Base-by-base conservation (phyloP, 164 flowering plant genomes). In the Aristolochia fimbriata region DNA sequence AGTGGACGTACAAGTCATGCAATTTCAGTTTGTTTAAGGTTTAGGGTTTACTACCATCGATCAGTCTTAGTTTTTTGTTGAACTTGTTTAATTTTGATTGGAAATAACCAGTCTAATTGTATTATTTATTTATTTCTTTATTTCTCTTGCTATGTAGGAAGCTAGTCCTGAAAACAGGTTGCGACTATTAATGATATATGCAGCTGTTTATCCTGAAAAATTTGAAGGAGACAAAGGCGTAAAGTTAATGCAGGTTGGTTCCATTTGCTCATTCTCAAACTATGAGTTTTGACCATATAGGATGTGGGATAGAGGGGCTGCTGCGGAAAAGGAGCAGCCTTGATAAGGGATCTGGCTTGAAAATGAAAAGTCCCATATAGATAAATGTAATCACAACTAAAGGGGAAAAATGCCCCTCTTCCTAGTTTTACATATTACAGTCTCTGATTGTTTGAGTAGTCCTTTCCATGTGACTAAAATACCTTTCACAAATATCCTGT, bases 191-290 rank as follows among this genome's bases (percentile, higher is more conserved):
- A 87, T 94, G 96, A 88, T 94, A 65, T 87, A 87, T 77, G 89
- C 96, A 67, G 72, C 83, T 47, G 71, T 84, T 59, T 69, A 84
- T 74, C 99, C 99, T 47, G 97, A 94, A 58, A 94, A 94, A 72
- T 88, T 94, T 80, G 99, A 88, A 71, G 90, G 90, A 61, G 99
- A 91, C 73, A 94, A 94, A 70, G 99, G 89, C 55, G 51, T 63
- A 20, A 94, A 88, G 72, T 55, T 94, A 62, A 91, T 94, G 96
- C 95, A 91, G 86, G 99, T 94, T 49, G 50, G 53, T 48, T 54
- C 37, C 25, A 31, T 58, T 25, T 45, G 15, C 14, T 59, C 49
- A 25, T 57, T 47, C 20, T 46, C 43, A 21, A 25, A 58, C 3
- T 41, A 19, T 20, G 47, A 19, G 5, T 3, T 19, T 19, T 20